Conservation (phyloP, 768 basidiomycete species). For the Rubroboletus satanas region DNA sequence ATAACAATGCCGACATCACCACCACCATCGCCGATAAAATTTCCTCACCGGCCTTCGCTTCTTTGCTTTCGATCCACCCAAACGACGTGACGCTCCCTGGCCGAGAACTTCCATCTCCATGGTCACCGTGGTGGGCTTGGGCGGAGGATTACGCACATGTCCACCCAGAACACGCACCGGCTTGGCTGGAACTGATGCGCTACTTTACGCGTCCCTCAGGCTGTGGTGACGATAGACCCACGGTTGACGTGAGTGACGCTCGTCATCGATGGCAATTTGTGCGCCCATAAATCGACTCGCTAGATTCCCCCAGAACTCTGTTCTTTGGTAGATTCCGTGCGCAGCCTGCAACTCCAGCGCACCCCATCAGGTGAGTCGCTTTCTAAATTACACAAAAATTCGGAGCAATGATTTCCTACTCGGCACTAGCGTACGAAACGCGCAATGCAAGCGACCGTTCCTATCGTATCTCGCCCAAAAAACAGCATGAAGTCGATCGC, state of each 20-base stretch:
- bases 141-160: conserved; percentile 15
- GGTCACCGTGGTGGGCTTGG: conserved; percentile 39
- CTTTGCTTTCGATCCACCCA: conserved; percentile 45
- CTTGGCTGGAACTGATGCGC: conserved; percentile 25
- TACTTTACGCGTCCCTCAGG: conserved; percentile 16
- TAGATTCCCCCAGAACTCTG: conserved; percentile 25
- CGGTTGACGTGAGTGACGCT: conserved; percentile 14
- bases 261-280: background rate
- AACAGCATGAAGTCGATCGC: conserved; percentile 63
- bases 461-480: conserved; percentile 71
- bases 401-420: background rate
- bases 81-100: conserved; percentile 37
- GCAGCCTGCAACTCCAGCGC: conserved; percentile 28
- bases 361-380: conserved; percentile 12
- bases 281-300: background rate
- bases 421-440: conserved; percentile 6
- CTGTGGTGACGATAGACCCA: conserved; percentile 1
- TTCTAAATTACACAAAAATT: background rate
- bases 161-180: conserved; percentile 15
- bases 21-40: conserved; percentile 15
- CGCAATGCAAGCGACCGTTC: conserved; percentile 3
- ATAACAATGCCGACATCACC: conserved; percentile 1
- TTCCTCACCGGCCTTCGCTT: conserved; percentile 22
- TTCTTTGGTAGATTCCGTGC: conserved; percentile 21
- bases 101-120: conserved; percentile 19